Conservation (phyloP, 202 grass and related monocot genomes). For the Schoenoplectus tabernaemontani region DNA sequence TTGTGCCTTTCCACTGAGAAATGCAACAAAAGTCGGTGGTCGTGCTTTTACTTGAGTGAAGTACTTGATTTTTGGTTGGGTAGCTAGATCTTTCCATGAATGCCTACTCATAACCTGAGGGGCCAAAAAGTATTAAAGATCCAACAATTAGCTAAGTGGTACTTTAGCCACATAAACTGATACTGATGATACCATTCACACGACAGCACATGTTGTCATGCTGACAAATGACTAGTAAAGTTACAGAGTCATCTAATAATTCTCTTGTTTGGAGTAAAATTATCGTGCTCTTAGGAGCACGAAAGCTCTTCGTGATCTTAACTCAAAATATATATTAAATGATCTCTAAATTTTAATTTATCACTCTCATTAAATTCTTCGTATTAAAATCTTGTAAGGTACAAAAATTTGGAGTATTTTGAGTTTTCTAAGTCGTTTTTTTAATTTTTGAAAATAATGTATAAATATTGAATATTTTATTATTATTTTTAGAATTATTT, state of each 20-base stretch:
- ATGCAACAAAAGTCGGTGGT: slow-evolving; percentile 87
- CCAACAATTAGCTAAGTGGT: not conserved
- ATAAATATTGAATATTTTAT: too few species aligned
- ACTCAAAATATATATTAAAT: too few species aligned
- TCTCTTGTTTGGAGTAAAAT: too few species aligned
- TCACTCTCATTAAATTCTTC: too few species aligned
- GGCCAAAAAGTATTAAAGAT: not conserved
- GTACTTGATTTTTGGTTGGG: slow-evolving; percentile 89
- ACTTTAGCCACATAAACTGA: not conserved
- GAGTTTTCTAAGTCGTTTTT: too few species aligned
- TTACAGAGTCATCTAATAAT: not conserved
- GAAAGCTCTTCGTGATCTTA: too few species aligned
- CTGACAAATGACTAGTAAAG: not conserved
- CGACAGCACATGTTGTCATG: not conserved
- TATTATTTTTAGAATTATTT: too few species aligned
- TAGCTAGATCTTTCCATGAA: slow-evolving; percentile 85
- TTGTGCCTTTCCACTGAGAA: slow-evolving; percentile 68
- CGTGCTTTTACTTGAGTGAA: slow-evolving; percentile 92
- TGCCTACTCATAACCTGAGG: slow-evolving; percentile 86
- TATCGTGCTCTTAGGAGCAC: too few species aligned
- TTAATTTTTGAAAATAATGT: too few species aligned
- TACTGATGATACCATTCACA: not conserved
- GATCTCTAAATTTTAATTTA: too few species aligned
- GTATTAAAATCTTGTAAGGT: too few species aligned
- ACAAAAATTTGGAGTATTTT: too few species aligned